A percentile compares a stretch with the other conserved stretches of the same genome.
These are phyloP conservation scores for Salvia rosmarinus DNA, from an alignment of 257 asterid genomes.

Conservation along the genomic window DNA sequence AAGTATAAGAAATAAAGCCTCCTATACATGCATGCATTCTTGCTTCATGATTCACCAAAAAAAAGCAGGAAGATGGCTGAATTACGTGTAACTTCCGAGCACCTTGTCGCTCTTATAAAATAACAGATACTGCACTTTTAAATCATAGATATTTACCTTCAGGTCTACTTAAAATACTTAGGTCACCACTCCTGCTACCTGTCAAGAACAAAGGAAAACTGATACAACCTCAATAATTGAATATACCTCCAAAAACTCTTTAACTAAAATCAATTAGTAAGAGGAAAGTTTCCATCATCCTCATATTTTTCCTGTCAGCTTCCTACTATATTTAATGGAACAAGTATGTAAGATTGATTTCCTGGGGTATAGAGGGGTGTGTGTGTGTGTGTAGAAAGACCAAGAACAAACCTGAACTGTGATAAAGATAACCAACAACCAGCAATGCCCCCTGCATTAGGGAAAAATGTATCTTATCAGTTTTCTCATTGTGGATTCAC, in stretches of 20 bases:
- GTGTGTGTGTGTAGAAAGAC: neutral
- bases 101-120: neutral
- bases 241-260: neutral
- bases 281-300: neutral
- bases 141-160: constrained; percentile 54
- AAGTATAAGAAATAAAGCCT: constrained; percentile 5
- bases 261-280: neutral
- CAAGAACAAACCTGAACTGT: constrained; percentile 67
- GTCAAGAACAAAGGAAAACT: constrained; percentile 34
- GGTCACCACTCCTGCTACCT: constrained; percentile 67
- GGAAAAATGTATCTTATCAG: constrained; percentile 28
- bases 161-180: constrained; percentile 60
- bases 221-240: constrained; percentile 18
- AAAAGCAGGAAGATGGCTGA: neutral
- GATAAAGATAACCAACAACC: constrained; percentile 78
- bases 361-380: neutral
- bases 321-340: neutral
- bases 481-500: constrained; percentile 20
- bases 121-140: constrained; percentile 2
- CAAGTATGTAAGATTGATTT: constrained; percentile 16
- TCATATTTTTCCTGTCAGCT: constrained; percentile 1
- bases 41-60: constrained; percentile 5
- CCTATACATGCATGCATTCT: neutral
- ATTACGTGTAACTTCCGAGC: neutral
- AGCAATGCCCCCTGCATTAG: constrained; percentile 78